Evolutionary conservation across 805 yeast genomes (phyloP), one percentile per base, ranked within the genome.

Genomic region (Jamesozyma spencerorum): DNA sequence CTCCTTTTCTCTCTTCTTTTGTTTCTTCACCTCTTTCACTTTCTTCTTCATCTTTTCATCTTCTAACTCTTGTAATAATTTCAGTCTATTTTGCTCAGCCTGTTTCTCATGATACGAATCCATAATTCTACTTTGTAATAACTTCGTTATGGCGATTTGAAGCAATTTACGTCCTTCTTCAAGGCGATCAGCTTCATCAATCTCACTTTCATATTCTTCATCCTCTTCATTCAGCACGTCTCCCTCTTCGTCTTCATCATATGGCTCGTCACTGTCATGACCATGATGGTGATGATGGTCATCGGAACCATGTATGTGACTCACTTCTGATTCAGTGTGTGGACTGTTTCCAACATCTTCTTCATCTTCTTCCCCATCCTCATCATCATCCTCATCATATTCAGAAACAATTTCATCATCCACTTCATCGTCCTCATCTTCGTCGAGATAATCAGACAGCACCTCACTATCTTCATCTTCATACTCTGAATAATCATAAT

Each of bases 101-200:
- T 82, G 75, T 47, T 77, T 81, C 51, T 81, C 88, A 46, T 83
- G 82, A 55, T 80, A 87, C 0, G 94, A 85, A 24, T 72, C 75
- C 53, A 83, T 68, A 26, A 88, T 73, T 34, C 86, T 72, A 48
- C 76, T 79, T 53, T 83, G 85, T 50, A 88, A 72, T 55, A 85
- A 69, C 39, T 85, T 77, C 4, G 92, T 81, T 1, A 88, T 84
- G 41, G 86, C 82, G 39, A 84, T 70, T 51, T 85, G 86, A 46
- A 88, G 72, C 69, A 85, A 72, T 19, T 82, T 77, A 30, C 88
- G 81, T 11, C 90, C 81, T 61, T 87, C 94, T 51, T 77, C 80
- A 53, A 84, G 63, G 38, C 87, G 71, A 57, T 70, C 81, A 44
- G 76, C 81, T 39, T 79, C 81, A 45, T 71, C 77, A n/a, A 64